Evolutionary conservation across 345 rosid species (phyloP).

Genomic region (Ceriops tagal): DNA sequence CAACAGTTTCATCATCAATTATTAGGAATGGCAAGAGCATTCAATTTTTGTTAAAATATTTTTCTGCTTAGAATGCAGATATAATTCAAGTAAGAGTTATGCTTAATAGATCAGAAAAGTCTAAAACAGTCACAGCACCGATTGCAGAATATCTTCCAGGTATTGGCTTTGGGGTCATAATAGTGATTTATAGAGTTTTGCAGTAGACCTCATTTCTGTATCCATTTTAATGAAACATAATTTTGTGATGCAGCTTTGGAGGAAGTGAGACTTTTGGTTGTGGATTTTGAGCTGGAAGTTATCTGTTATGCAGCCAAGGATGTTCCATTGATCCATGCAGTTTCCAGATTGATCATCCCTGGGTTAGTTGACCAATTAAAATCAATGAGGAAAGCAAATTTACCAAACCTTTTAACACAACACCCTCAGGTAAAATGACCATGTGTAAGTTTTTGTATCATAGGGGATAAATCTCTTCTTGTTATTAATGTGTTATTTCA

Average conservation of each 20-base stretch:
- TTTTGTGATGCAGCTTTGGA: slow-evolving; percentile 50
- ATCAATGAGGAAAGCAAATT: slow-evolving; percentile 52
- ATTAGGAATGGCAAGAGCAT: slow-evolving; percentile 8
- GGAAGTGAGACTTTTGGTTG: slow-evolving; percentile 59
- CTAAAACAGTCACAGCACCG: slow-evolving; percentile 46
- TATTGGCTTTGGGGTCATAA: slow-evolving; percentile 21
- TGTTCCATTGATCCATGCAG: slow-evolving; percentile 53
- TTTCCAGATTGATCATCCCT: slow-evolving; percentile 67
- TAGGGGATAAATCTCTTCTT: too few species aligned
- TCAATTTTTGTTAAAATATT: slow-evolving; percentile 29
- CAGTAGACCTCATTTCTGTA: background rate
- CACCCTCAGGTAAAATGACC: slow-evolving; percentile 54
- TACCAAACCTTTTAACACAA: slow-evolving; percentile 48
- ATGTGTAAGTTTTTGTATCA: background rate
- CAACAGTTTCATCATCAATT: slow-evolving; percentile 1
- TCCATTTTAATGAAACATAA: slow-evolving; percentile 4
- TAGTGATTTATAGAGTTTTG: background rate
- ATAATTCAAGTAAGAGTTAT: slow-evolving; percentile 60
- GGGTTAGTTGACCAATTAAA: slow-evolving; percentile 71
- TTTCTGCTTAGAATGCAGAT: slow-evolving; percentile 81
- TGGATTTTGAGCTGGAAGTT: slow-evolving; percentile 69
- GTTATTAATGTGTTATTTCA: background rate
- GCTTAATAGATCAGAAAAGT: slow-evolving; percentile 55
- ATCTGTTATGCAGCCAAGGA: slow-evolving; percentile 71
- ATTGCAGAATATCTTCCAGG: slow-evolving; percentile 75